Conservation (phyloP, 2,329 filamentous ascomycete species). For the Venturia effusa region DNA sequence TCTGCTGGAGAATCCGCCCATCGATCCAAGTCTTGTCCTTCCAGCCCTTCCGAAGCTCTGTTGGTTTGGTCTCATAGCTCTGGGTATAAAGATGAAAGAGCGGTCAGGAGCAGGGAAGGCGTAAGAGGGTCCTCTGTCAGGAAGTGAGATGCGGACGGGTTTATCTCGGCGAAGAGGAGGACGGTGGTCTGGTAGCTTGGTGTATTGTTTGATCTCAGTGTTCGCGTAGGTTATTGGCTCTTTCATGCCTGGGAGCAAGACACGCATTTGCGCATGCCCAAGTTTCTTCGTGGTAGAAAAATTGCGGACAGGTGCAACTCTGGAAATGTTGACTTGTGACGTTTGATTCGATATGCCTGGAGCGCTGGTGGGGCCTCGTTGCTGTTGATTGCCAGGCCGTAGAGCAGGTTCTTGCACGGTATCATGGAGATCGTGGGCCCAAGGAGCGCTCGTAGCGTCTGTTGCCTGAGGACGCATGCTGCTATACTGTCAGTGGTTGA, state of each 20-base stretch:
- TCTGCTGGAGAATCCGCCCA: conserved; percentile 56
- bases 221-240: conserved; percentile 60
- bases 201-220: conserved; percentile 80
- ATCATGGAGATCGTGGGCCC: conserved; percentile 94
- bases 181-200: conserved; percentile 85
- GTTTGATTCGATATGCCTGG: background rate
- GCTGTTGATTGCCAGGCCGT: conserved; percentile 21
- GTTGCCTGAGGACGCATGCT: conserved; percentile 31
- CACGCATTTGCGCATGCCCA: conserved; percentile 74
- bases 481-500: conserved; percentile 19
- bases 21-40: conserved; percentile 61
- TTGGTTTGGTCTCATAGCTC: conserved; percentile 86
- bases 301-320: conserved; percentile 19
- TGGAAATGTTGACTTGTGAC: background rate
- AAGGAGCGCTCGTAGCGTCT: conserved; percentile 58
- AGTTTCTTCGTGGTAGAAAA: conserved; percentile 77
- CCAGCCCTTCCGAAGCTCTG: conserved; percentile 58
- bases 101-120: conserved; percentile 83
- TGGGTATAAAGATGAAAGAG: conserved; percentile 96
- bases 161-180: conserved; percentile 92
- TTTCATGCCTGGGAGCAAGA: conserved; percentile 68
- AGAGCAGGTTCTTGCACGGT: conserved; percentile 34
- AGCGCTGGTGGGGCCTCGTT: conserved; percentile 29
- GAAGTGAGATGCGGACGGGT: conserved; percentile 85
- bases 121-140: conserved; percentile 67